Evolutionary conservation across 495 filamentous ascomycete species (phyloP).

Genomic region (Penicillium lagena): DNA sequence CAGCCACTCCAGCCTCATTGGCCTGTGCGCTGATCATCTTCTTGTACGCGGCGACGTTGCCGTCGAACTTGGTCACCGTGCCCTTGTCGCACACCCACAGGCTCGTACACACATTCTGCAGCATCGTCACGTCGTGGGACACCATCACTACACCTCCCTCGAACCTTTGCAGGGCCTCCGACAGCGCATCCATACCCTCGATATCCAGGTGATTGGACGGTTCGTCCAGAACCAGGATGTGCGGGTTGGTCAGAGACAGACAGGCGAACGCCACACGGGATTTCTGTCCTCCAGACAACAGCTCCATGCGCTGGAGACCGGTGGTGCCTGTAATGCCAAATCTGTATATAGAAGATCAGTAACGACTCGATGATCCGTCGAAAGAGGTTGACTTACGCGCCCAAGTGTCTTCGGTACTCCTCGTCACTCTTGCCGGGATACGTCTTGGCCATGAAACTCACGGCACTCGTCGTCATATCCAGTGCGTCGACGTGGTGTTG

Average conservation of each 20-base stretch:
- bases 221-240: conserved; percentile 97
- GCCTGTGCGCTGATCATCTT: conserved; percentile 90
- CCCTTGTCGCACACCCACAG: conserved; percentile 97
- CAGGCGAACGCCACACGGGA: conserved; percentile 96
- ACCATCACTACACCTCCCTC: conserved; percentile 97
- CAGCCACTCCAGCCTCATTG: conserved; percentile 72
- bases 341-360: conserved; percentile 15
- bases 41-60: conserved; percentile 96
- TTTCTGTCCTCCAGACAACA: conserved; percentile 96
- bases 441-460: conserved; percentile 89
- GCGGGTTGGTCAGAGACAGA: conserved; percentile 83
- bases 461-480: conserved; percentile 79
- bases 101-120: conserved; percentile 88
- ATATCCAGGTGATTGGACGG: conserved; percentile 98
- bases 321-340: conserved; percentile 99
- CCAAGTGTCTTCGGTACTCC: conserved; percentile 92
- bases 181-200: conserved; percentile 96
- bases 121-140: conserved; percentile 97
- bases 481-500: conserved; percentile 98
- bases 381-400: conserved; percentile 47
- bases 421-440: conserved; percentile 91
- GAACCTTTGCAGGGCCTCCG: conserved; percentile 75
- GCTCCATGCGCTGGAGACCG: conserved; percentile 90
- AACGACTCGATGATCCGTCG: not conserved
- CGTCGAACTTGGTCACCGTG: conserved; percentile 93